Evolutionary conservation across 2,329 filamentous ascomycete genomes (phyloP), one percentile per base, ranked within the genome.

Genomic region (Claviceps sorghi): DNA sequence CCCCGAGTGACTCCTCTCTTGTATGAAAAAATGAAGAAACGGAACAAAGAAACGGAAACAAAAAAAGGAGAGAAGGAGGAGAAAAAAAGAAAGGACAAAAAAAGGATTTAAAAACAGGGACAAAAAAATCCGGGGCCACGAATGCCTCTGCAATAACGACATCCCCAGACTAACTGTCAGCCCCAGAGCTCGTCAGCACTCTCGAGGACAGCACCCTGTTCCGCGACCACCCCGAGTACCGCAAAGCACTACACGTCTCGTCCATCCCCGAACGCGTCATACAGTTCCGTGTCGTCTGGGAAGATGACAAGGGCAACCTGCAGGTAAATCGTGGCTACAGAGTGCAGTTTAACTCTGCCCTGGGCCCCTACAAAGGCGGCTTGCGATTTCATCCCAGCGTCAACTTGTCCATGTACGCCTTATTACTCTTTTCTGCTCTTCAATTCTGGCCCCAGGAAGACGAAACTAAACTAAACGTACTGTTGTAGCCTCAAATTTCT

Each of bases 301-400:
- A 95, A 72, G 83, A 96, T 69, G 93, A 97, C 78, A 83, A 88
- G 70, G 86, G 86, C 72, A 69, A 87, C 67, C 77, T 90, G 63
- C 86, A 94, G 73, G 84, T 95, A 73, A 95, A 96, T 82, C 84
- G 87, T 59, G 93, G 89, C 60, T 96, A 86, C 79, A 86, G 93
- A 63, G 91, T 98, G 48, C 93, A 97, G 74, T 97, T 95, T 83
- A 98, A 97, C 83, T 94, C 87, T 48, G 90, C 91, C 46, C 83
- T 97, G 22, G 93, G 93, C 53, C 93, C 93, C 51, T 97, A 95
- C 84, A 97, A 97, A 81, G 93, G 93, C 60, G 93, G 93, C 68
- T 83, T 97, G 61, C 80, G 93, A 62, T 88, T 98, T 72, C 93
- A 98, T 72, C 93, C 91, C 57, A 83, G 84, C 11, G 88, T 93